Evolutionary conservation across 768 basidiomycete species (phyloP).

Genomic region (Kwoniella dejecticola): DNA sequence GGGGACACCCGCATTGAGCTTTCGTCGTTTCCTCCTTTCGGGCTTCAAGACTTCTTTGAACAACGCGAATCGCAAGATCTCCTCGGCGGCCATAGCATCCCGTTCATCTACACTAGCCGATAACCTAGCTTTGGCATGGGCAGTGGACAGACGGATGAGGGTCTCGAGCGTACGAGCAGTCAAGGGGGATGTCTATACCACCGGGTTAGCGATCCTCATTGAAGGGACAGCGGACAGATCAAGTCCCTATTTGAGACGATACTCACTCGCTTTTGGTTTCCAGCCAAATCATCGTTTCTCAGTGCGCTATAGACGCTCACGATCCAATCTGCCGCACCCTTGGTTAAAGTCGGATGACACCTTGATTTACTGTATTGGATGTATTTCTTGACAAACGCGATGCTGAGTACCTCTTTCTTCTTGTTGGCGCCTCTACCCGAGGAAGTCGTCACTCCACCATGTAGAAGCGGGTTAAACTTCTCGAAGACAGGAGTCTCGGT

Average conservation of each 20-base stretch:
- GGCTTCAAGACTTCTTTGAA: constrained; percentile 95
- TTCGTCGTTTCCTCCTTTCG: constrained; percentile 76
- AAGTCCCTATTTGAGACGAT: not conserved
- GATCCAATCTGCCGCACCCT: constrained; percentile 92
- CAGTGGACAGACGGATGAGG: constrained; percentile 94
- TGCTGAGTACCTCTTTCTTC: constrained; percentile 82
- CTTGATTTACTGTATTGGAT: constrained; percentile 95
- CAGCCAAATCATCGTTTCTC: constrained; percentile 87
- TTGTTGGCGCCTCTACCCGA: constrained; percentile 60
- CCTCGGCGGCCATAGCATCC: constrained; percentile 88
- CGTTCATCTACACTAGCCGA: constrained; percentile 77
- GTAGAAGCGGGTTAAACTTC: constrained; percentile 93
- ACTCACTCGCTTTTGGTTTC: constrained; percentile 78
- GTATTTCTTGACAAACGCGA: constrained; percentile 96
- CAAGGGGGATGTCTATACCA: constrained; percentile 86
- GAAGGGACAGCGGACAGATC: not conserved
- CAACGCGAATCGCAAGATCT: constrained; percentile 92
- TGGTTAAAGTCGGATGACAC: constrained; percentile 78
- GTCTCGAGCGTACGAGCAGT: constrained; percentile 99
- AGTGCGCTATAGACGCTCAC: constrained; percentile 87
- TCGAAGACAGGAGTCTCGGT: constrained; percentile 81
- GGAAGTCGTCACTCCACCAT: constrained; percentile 73
- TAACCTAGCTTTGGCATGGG: constrained; percentile 93
- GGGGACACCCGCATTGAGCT: constrained; percentile 68
- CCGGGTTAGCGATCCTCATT: constrained; percentile 23